These are phyloP conservation scores for Botrytis elliptica DNA, from an alignment of 2,329 filamentous ascomycete species.

Conservation along the genomic window DNA sequence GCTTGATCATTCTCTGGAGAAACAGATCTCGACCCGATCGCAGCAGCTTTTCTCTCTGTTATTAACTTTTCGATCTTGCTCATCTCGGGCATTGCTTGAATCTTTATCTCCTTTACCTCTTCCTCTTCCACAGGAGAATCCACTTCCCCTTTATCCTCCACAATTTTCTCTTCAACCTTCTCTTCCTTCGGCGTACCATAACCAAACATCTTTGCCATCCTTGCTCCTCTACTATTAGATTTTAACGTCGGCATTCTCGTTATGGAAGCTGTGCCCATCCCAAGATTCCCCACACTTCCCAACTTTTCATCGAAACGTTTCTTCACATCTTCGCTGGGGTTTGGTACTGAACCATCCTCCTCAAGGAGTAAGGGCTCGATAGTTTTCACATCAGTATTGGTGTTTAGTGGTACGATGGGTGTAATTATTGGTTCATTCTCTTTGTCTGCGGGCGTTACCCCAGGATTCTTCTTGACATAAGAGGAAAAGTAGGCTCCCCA, in stretches of 20 bases:
- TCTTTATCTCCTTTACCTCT: background rate
- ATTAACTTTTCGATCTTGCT: constrained; percentile 14
- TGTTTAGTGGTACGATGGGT: background rate
- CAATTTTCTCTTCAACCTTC: constrained; percentile 5
- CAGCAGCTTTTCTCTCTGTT: constrained; percentile 15
- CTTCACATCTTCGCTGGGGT: background rate
- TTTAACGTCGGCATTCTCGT: constrained; percentile 15
- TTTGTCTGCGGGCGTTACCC: background rate
- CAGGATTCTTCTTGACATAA: constrained; percentile 28
- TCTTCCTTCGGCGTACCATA: constrained; percentile 21
- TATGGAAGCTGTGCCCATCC: constrained; percentile 8
- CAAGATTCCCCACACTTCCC: constrained; percentile 15
- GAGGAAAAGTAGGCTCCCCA: constrained; percentile 30
- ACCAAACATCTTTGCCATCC: constrained; percentile 30
- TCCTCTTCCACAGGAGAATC: background rate
- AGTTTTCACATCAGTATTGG: background rate
- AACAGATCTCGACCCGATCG: background rate
- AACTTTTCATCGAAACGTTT: constrained; percentile 14
- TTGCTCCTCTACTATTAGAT: constrained; percentile 25
- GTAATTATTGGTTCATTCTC: background rate
- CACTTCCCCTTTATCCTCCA: background rate
- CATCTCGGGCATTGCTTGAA: background rate
- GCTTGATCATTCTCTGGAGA: background rate
- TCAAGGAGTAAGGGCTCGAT: background rate
- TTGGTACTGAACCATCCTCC: background rate